Percentiles rank a stretch among this genome's conserved stretches.
Evolutionary conservation across 2,329 filamentous ascomycete species (phyloP).

Genomic region (Sarocladiaceae sp.): DNA sequence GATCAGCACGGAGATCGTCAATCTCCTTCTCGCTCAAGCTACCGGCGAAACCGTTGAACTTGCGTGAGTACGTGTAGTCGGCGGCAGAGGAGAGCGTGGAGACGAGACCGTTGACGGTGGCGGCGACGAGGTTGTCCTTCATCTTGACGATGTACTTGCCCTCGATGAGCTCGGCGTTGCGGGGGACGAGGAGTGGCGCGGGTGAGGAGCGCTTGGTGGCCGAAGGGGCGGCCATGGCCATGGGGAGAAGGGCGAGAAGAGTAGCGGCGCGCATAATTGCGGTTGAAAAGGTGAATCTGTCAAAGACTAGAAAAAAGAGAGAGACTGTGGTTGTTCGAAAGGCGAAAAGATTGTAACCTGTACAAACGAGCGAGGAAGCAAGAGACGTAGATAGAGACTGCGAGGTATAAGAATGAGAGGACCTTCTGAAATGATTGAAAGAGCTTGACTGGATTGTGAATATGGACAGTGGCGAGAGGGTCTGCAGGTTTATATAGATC

Average conservation of each 20-base stretch:
- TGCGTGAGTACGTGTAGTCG: slow-evolving; percentile 18
- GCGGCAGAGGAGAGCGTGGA: slow-evolving; percentile 15
- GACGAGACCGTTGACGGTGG: slow-evolving; percentile 14
- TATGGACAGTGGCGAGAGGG: not conserved
- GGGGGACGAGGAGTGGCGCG: slow-evolving; percentile 30
- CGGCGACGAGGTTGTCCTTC: slow-evolving; percentile 13
- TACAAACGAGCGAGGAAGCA: too few species aligned
- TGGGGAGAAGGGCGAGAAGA: slow-evolving; percentile 27
- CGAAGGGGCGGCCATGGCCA: slow-evolving; percentile 25
- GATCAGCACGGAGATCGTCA: slow-evolving; percentile 16
- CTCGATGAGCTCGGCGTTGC: slow-evolving; percentile 18
- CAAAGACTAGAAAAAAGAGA: not conserved
- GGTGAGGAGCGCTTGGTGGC: slow-evolving; percentile 25
- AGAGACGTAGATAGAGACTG: not conserved
- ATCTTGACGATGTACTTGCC: slow-evolving; percentile 25
- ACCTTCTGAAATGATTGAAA: not conserved
- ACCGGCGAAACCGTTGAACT: slow-evolving; percentile 19
- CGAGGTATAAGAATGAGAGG: not conserved
- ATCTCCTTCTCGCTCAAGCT: slow-evolving; percentile 16
- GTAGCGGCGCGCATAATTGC: slow-evolving; percentile 27
- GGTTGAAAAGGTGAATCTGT: not conserved
- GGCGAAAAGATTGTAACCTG: too few species aligned
- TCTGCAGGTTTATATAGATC: slow-evolving; percentile 5
- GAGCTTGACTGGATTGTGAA: not conserved
- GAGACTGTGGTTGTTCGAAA: not conserved